Base-by-base conservation (phyloP, 116 monocot species). In the Trichopus zeylanicus region DNA sequence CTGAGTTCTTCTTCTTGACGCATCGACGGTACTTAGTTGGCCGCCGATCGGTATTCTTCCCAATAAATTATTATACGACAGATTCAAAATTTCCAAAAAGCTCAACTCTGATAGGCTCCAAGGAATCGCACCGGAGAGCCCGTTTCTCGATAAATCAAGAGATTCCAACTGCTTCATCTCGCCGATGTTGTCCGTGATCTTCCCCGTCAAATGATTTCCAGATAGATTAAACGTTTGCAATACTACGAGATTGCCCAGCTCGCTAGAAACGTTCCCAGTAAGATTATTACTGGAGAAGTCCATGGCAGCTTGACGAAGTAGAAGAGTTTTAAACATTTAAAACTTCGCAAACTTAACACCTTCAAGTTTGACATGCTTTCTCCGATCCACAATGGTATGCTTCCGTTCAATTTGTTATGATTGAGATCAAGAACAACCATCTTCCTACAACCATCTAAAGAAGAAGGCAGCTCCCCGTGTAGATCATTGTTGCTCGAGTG, bases 301-400 rank as follows among this genome's bases (percentile, higher is more conserved):
- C 37, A 37, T 37, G 37, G 12, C 15, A 11, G 7, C n/a, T n/a
- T 37, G 37, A 37, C 6, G 8, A 37, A 37, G 8, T 8, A 37
- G 1, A 37, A 5, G 15, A 37, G 8, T 8, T 37, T 37, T 37
- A 11, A 1, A 15, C 15, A 37, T 37, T 37, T 15, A 37, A 37
- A 15, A 5, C 8, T 47, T 28, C 42, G 5, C 8, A 46, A 19
- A 28, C 11, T 23, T 15, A 61, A 46, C 0, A 47, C 7, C 9
- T 29, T 26, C 26, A 61, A 48, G 5, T 5, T 18, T 27, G 59
- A 29, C 0, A 37, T n/a, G 9, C 30, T 52, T 15, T 39, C 27
- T 4, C 69, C 69, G 9, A 69, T 60, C 69, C 69, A 69, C 5
- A 20, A 3, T 2, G 70, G 70, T 31, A 70, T 61, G 12, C 6